Evolutionary conservation across 2,329 filamentous ascomycete species (phyloP).

Genomic region (Nothophoma quercina): DNA sequence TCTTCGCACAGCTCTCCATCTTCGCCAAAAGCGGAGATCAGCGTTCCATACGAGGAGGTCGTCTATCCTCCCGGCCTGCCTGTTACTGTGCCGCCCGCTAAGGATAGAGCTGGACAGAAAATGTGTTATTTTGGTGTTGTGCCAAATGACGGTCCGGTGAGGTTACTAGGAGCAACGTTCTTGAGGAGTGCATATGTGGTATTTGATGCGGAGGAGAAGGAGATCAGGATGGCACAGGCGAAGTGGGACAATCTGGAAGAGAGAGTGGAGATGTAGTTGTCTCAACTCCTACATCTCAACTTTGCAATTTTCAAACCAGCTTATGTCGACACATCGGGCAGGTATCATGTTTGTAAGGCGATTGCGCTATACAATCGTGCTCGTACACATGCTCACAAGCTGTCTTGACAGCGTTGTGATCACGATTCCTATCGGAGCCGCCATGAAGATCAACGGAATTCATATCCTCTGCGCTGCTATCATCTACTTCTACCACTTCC

Average conservation of each 20-base stretch:
- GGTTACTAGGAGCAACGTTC: slow-evolving; percentile 19
- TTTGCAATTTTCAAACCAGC: background rate
- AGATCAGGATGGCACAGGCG: slow-evolving; percentile 16
- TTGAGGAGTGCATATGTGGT: slow-evolving; percentile 22
- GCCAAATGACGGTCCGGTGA: slow-evolving; percentile 9
- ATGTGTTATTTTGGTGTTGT: slow-evolving; percentile 45
- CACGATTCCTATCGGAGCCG: too few species aligned
- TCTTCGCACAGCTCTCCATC: too few species aligned
- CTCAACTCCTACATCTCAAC: too few species aligned
- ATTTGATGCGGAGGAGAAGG: slow-evolving; percentile 16
- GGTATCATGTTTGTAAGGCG: background rate
- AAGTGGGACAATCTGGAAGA: background rate
- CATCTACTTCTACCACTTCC: background rate
- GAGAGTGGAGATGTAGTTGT: background rate
- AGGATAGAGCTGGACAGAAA: slow-evolving; percentile 10
- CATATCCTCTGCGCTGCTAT: too few species aligned
- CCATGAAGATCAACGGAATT: too few species aligned
- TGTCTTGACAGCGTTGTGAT: background rate
- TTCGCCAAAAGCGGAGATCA: background rate
- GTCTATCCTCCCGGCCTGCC: slow-evolving; percentile 23
- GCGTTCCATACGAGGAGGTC: slow-evolving; percentile 20
- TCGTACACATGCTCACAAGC: background rate
- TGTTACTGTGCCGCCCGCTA: slow-evolving; percentile 15
- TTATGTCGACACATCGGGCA: background rate
- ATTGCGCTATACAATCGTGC: background rate